Evolutionary conservation across 306 rosid genomes (phyloP), one percentile per base, ranked within the genome.

Genomic region (Dicorynia guianensis): DNA sequence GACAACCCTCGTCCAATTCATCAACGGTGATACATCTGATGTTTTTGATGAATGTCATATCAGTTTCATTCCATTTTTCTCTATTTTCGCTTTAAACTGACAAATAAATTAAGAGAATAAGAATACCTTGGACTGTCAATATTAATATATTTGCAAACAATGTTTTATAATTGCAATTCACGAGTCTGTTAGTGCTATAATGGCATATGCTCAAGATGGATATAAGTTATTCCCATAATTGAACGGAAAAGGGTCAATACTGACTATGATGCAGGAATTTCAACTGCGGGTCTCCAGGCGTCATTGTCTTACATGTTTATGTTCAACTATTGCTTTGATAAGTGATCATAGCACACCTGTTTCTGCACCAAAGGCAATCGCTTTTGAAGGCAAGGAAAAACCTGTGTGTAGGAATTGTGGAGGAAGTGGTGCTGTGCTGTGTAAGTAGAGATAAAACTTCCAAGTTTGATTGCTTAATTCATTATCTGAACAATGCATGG

Each of bases 401-500:
- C 87, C 96, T 0, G 91, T 10, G 4, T 95, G 98, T 74, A 82
- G 96, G 81, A 95, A 95, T 66, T 95, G 98, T 69, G 85, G 89
- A 34, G 98, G 98, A 62, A 90, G 86, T 17, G 98, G 98, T 14
- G 93, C 97, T 44, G 84, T 94, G 64, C 86, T 94, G 33, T 94
- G 98, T 93, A 76, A 79, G 97, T 75, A 43, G 17, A 44, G 25
- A 42, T 3, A 38, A 65, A 40, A 7, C 20, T 36, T 15, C 46
- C 46, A n/a, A n/a, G 33, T 39, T 44, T 4, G 6, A 11, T 38
- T 46, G 8, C 11, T 48, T 18, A 14, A 11, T 74, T 15, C 55
- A 44, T 39, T 40, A 5, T 46, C 11, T 4, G 76, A 19, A 60
- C 15, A 33, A 39, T 47, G 14, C 43, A 47, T 7, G 40, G 14